These are phyloP conservation scores for Agroathelia rolfsii DNA, from an alignment of 1,284 basidiomycete species.

Conservation along the genomic window DNA sequence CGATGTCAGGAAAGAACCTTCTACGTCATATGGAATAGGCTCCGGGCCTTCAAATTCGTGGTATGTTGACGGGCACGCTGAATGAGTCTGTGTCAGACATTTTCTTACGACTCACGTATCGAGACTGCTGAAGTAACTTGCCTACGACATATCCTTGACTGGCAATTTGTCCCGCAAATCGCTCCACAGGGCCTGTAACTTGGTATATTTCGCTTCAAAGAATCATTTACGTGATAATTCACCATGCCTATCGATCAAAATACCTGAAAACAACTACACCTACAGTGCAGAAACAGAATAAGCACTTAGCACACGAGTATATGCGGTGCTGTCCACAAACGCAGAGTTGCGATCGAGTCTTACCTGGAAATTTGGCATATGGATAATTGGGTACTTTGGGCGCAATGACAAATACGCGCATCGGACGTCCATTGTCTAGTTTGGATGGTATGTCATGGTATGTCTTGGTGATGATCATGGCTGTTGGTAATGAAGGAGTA, in stretches of 20 bases:
- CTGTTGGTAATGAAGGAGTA: conserved; percentile 4
- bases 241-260: too few species aligned
- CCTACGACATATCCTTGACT: conserved; percentile 79
- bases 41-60: conserved; percentile 89
- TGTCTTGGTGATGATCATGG: conserved; percentile 75
- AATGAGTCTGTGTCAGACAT: conserved; percentile 3
- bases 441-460: conserved; percentile 68
- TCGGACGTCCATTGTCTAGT: conserved; percentile 54
- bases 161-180: conserved; percentile 87
- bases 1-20: conserved; percentile 34
- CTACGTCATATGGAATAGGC: conserved; percentile 75
- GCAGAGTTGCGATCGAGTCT: conserved; percentile 5
- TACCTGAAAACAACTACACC: conserved; percentile 76
- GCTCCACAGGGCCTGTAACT: conserved; percentile 78
- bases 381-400: conserved; percentile 66
- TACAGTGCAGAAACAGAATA: conserved; percentile 19
- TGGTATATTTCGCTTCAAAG: conserved; percentile 83
- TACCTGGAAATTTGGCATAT: conserved; percentile 74
- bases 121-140: conserved; percentile 19
- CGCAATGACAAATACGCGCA: conserved; percentile 71
- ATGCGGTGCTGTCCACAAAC: too few species aligned
- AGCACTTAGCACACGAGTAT: conserved; percentile 7
- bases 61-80: conserved; percentile 74
- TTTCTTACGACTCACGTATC: conserved; percentile 2
- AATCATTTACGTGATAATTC: too few species aligned